Conservation (phyloP, 2,329 filamentous ascomycete genomes). For the Talaromyces sp. region DNA sequence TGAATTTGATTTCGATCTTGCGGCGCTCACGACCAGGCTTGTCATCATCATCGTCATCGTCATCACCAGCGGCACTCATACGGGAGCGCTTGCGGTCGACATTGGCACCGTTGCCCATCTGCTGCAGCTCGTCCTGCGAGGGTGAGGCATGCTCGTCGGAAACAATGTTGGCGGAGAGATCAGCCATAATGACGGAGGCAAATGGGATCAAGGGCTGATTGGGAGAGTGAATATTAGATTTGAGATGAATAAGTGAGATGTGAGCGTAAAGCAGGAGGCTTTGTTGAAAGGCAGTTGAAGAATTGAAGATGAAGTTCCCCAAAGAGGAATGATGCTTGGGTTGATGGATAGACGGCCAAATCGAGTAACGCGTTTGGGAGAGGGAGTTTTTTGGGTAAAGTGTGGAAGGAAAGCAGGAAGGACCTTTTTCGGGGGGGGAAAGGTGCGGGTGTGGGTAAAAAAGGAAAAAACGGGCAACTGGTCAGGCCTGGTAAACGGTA, state of each 20-base stretch:
- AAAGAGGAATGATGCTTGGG: slow-evolving; percentile 46
- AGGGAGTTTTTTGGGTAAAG: slow-evolving; percentile 40
- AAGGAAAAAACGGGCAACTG: slow-evolving; percentile 24
- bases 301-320: slow-evolving; percentile 29
- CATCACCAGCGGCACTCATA: slow-evolving; percentile 72
- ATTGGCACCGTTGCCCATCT: slow-evolving; percentile 57
- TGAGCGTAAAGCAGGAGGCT: slow-evolving; percentile 10
- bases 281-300: slow-evolving; percentile 11
- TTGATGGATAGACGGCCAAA: slow-evolving; percentile 42
- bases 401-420: slow-evolving; percentile 23
- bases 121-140: slow-evolving; percentile 67
- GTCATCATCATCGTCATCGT: slow-evolving; percentile 96
- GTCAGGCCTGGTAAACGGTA: neutral
- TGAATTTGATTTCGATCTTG: slow-evolving; percentile 99
- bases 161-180: slow-evolving; percentile 69
- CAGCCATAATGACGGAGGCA: slow-evolving; percentile 58
- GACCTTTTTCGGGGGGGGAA: slow-evolving; percentile 23
- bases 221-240: neutral
- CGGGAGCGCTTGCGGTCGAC: slow-evolving; percentile 80
- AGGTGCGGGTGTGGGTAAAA: slow-evolving; percentile 26
- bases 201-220: slow-evolving; percentile 8
- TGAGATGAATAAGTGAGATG: slow-evolving; percentile 13
- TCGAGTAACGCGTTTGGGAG: slow-evolving; percentile 46
- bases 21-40: slow-evolving; percentile 96
- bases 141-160: slow-evolving; percentile 67